These are phyloP conservation scores for Pichia membranifaciens DNA, from an alignment of 805 yeast genomes.

Conservation along the genomic window DNA sequence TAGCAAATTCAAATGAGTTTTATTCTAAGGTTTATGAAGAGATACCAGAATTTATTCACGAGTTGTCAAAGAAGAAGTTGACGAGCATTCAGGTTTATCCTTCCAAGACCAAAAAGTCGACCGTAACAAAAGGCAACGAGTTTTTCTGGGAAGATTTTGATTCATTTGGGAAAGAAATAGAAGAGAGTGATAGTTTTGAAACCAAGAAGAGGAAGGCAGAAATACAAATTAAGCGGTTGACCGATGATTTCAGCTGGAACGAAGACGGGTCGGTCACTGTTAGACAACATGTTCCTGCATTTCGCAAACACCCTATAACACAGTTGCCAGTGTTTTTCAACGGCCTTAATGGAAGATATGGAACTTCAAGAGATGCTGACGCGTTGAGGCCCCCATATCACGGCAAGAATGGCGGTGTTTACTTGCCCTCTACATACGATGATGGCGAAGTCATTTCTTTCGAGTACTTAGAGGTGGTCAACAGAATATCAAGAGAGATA, in stretches of 20 bases:
- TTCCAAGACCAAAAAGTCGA: not conserved
- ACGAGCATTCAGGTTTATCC: slow-evolving; percentile 6
- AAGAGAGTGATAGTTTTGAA: not conserved
- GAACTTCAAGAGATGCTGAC: not conserved
- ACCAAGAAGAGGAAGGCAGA: not conserved
- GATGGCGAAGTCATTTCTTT: slow-evolving; percentile 3
- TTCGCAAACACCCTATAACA: slow-evolving; percentile 1
- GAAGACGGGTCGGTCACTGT: slow-evolving; percentile 2
- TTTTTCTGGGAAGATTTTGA: slow-evolving; percentile 4
- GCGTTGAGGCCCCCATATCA: slow-evolving; percentile 1
- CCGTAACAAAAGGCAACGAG: slow-evolving; percentile 1
- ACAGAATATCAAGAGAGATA: slow-evolving; percentile 2
- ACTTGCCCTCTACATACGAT: slow-evolving; percentile 3
- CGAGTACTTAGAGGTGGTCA: slow-evolving; percentile 1
- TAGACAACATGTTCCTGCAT: slow-evolving; percentile 2
- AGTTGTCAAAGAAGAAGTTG: not conserved
- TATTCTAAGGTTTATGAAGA: not conserved
- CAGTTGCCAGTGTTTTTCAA: not conserved
- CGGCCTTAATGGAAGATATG: slow-evolving; percentile 5
- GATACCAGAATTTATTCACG: slow-evolving; percentile 2
- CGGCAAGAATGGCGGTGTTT: slow-evolving; percentile 2
- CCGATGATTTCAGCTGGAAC: slow-evolving; percentile 3
- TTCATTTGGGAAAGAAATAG: slow-evolving; percentile 2
- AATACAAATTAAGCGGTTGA: not conserved
- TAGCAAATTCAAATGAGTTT: slow-evolving; percentile 3